Evolutionary conservation across 2,329 filamentous ascomycete species (phyloP).

Genomic region (Cladosporium sp.): DNA sequence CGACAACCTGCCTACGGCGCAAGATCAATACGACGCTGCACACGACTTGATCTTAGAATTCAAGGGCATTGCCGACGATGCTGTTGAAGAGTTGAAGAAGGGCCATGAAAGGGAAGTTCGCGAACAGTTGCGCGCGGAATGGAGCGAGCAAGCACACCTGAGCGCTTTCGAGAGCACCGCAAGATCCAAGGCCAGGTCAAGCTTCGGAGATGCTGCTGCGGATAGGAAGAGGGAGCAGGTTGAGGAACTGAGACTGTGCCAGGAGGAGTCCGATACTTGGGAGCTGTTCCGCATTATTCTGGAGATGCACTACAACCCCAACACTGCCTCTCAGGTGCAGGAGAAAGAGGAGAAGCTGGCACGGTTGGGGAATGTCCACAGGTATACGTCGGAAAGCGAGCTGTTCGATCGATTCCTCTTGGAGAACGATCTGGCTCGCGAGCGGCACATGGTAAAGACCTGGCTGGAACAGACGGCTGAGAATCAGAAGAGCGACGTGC

Average conservation of each 20-base stretch:
- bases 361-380: constrained; percentile 30
- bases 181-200: constrained; percentile 22
- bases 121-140: constrained; percentile 37
- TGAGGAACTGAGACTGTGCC: constrained; percentile 13
- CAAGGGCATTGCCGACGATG: constrained; percentile 48
- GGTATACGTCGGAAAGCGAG: constrained; percentile 57
- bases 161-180: constrained; percentile 26
- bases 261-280: constrained; percentile 82
- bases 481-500: constrained; percentile 62
- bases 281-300: constrained; percentile 73
- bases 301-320: constrained; percentile 54
- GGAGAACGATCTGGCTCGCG: constrained; percentile 66
- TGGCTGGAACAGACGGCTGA: constrained; percentile 80
- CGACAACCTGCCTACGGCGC: constrained; percentile 43
- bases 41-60: constrained; percentile 53
- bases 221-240: constrained; percentile 34
- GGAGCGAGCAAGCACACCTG: constrained; percentile 22
- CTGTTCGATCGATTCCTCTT: constrained; percentile 71
- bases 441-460: constrained; percentile 73
- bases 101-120: constrained; percentile 33
- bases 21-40: constrained; percentile 53
- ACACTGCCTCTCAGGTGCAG: constrained; percentile 28
- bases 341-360: constrained; percentile 32
- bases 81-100: constrained; percentile 43
- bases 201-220: constrained; percentile 6